These are phyloP conservation scores for Colletotrichum lentis DNA, from an alignment of 2,329 filamentous ascomycete species.

Conservation along the genomic window DNA sequence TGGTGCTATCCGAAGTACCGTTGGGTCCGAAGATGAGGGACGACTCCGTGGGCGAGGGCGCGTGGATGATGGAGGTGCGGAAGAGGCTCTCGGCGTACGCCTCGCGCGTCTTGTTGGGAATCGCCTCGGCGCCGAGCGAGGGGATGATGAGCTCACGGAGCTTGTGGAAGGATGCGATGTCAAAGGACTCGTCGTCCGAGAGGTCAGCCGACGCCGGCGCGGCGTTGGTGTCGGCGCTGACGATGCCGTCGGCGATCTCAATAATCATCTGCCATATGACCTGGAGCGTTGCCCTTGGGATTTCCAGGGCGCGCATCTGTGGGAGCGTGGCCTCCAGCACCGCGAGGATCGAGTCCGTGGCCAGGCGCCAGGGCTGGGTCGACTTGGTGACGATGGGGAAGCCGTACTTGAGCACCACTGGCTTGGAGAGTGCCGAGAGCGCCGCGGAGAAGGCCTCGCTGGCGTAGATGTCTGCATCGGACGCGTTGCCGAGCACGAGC, in stretches of 20 bases:
- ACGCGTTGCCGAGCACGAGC: conserved; percentile 66
- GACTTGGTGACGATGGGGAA: conserved; percentile 77
- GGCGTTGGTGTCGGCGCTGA: conserved; percentile 67
- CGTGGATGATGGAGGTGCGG: conserved; percentile 81
- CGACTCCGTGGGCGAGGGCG: conserved; percentile 62
- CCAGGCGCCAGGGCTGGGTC: conserved; percentile 78
- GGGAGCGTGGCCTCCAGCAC: conserved; percentile 73
- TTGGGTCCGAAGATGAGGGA: conserved; percentile 61
- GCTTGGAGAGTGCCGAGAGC: conserved; percentile 71
- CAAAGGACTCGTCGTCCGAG: conserved; percentile 77
- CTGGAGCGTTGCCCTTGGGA: conserved; percentile 57
- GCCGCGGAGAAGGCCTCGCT: conserved; percentile 72
- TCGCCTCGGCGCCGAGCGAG: conserved; percentile 69
- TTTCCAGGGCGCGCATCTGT: conserved; percentile 61
- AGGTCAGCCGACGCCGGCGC: conserved; percentile 60
- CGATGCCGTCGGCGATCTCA: conserved; percentile 72
- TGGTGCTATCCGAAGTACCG: conserved; percentile 44
- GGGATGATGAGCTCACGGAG: conserved; percentile 79
- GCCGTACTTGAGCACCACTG: conserved; percentile 81
- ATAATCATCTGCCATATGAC: conserved; percentile 77
- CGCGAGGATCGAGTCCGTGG: conserved; percentile 74
- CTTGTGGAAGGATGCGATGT: conserved; percentile 76
- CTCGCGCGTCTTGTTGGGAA: conserved; percentile 73
- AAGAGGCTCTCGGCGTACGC: conserved; percentile 81
- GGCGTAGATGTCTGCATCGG: conserved; percentile 72